Base-by-base conservation (phyloP, 352 stramenopile genomes). In the Achlya hypogyna region DNA sequence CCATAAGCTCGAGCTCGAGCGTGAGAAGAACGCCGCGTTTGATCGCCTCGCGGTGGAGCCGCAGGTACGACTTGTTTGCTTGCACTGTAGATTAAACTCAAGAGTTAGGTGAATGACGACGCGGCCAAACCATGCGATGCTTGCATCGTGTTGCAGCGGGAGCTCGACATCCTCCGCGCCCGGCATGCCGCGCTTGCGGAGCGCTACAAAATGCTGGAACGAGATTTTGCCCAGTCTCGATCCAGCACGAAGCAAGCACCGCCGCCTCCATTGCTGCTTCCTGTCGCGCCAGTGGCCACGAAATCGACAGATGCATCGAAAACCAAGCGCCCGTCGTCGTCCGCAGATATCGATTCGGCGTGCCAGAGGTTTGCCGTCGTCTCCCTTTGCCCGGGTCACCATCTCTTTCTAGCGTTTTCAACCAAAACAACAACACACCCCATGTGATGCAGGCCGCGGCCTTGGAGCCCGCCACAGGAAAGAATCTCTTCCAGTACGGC, bases 341-440 rank as follows among this genome's bases (percentile, higher is more conserved):
- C 27, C 18, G 22, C 20, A 12, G 58, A 53, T 5, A 60, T 65
- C 25, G 58, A 65, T 2, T 16, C 45, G 31, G 58, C 58, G 12
- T 65, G 58, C 32, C 58, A 65, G 23, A 65, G 58, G 58, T 65
- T n/a, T 9, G 5, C 28, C 31, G 43, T 64, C 28, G 20, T 64
- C 16, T 6, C 25, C 22, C 45, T 43, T n/a, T 18, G 5, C 4
- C 29, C 10, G 10, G 5, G 16, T 28, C 6, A 34, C 5, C 28
- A 47, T 43, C 5, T 1, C 23, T 8, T 9, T 45, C 9, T 45
- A 65, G 58, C 35, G 34, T 65, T 5, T 65, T 65, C 34, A 51
- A 42, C 28, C 6, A 20, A 59, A 65, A 65, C 45, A 65, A 65
- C 58, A 65, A 65, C 23, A 45, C 42, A 12, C 58, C 58, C 25